phyloP scores from a whole-genome alignment of 108 stramenopile genomes.

The Skeletonema potamos region DNA sequence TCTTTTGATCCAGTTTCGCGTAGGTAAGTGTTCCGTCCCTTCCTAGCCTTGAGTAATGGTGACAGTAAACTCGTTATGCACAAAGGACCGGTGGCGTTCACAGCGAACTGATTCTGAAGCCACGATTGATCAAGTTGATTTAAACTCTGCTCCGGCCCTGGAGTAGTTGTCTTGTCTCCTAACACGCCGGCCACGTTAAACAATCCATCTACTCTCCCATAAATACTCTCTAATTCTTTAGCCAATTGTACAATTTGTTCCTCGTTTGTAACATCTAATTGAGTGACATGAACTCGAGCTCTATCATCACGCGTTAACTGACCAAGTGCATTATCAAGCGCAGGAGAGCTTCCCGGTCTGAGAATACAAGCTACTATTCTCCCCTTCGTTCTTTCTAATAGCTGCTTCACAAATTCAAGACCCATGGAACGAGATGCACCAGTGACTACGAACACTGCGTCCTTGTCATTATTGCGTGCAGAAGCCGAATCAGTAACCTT shows the following conservation, averaged over 20 bases:
- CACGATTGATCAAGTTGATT: constrained; percentile 53
- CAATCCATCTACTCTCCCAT: constrained; percentile 43
- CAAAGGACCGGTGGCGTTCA: constrained; percentile 54
- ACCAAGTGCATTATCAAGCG: constrained; percentile 23
- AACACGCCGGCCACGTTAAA: constrained; percentile 54
- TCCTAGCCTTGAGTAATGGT: constrained; percentile 38
- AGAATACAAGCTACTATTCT: constrained; percentile 38
- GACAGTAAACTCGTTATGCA: constrained; percentile 46
- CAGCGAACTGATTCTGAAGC: constrained; percentile 47
- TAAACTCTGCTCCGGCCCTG: constrained; percentile 50
- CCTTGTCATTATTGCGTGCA: constrained; percentile 33
- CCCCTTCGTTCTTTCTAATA: constrained; percentile 31
- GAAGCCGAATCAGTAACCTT: constrained; percentile 15
- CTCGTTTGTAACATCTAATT: constrained; percentile 31
- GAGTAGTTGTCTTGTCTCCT: constrained; percentile 30
- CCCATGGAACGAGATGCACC: constrained; percentile 49
- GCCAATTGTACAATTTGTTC: constrained; percentile 25
- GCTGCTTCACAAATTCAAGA: constrained; percentile 36
- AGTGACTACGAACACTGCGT: constrained; percentile 49
- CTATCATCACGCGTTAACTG: constrained; percentile 9
- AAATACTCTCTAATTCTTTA: background rate
- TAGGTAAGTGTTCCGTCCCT: constrained; percentile 24
- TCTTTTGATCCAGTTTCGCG: constrained; percentile 21
- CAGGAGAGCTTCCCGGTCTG: constrained; percentile 31
- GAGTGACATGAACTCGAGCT: constrained; percentile 16